Evolutionary conservation across 2,329 filamentous ascomycete species (phyloP).

Genomic region (Pseudogymnoascus sp.): DNA sequence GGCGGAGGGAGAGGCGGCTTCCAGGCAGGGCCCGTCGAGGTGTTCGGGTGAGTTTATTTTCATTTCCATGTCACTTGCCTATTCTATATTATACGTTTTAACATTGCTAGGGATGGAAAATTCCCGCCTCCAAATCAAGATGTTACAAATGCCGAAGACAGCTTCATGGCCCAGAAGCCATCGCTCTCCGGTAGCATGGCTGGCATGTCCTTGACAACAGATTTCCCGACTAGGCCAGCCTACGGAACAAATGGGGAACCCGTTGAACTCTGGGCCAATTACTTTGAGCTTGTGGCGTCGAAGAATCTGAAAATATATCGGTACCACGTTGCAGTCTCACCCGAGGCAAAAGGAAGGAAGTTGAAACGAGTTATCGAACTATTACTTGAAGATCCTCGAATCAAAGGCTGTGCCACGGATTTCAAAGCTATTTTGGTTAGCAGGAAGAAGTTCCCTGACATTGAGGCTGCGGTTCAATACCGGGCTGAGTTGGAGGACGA

Average conservation of each 20-base stretch:
- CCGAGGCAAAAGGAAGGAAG: constrained; percentile 22
- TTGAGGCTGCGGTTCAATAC: constrained; percentile 8
- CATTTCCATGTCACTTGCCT: background rate
- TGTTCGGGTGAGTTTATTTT: constrained; percentile 14
- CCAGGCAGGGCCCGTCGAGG: background rate
- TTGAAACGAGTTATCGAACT: constrained; percentile 25
- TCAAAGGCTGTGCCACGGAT: constrained; percentile 21
- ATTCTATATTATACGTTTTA: background rate
- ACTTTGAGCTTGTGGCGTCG: constrained; percentile 22
- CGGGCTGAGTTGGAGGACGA: constrained; percentile 15
- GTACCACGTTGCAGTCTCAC: constrained; percentile 25
- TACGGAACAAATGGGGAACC: constrained; percentile 24
- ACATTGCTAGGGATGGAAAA: background rate
- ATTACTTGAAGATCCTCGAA: constrained; percentile 21
- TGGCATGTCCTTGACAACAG: constrained; percentile 9
- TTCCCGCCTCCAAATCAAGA: constrained; percentile 11
- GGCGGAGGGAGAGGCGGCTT: constrained; percentile 4
- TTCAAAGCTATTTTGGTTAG: constrained; percentile 16
- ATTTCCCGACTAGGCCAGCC: constrained; percentile 15
- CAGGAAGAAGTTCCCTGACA: background rate
- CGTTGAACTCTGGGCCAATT: constrained; percentile 27
- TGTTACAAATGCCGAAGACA: constrained; percentile 9
- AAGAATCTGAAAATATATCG: constrained; percentile 21
- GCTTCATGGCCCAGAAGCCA: constrained; percentile 11
- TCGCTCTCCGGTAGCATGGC: constrained; percentile 3